Conservation (phyloP, 2,329 filamentous ascomycete species). For the Fusarium dlaminii region DNA sequence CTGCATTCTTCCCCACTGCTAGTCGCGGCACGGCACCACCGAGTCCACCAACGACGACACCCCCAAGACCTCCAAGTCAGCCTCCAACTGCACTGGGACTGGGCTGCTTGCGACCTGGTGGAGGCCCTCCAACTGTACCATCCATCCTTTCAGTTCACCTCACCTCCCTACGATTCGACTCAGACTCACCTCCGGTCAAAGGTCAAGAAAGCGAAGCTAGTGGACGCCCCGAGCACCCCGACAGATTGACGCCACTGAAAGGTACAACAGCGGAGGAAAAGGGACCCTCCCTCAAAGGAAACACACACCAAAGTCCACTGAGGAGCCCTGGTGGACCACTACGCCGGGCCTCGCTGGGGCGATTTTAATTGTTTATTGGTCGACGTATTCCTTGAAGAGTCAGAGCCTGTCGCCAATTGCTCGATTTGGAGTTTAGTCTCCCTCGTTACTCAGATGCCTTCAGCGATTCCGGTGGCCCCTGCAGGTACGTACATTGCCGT, state of each 20-base stretch:
- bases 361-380: slow-evolving; percentile 27
- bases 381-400: slow-evolving; percentile 18
- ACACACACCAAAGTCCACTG: slow-evolving; percentile 29
- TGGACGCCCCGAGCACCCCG: slow-evolving; percentile 18
- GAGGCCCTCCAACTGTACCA: background rate
- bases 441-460: slow-evolving; percentile 43
- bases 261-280: background rate
- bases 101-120: background rate
- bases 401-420: slow-evolving; percentile 24
- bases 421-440: slow-evolving; percentile 35
- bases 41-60: slow-evolving; percentile 20
- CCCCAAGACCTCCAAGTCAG: slow-evolving; percentile 10
- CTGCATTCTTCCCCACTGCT: slow-evolving; percentile 32
- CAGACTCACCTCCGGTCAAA: slow-evolving; percentile 20
- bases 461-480: slow-evolving; percentile 43
- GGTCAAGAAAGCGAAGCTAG: background rate
- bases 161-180: background rate
- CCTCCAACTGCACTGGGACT: slow-evolving; percentile 28
- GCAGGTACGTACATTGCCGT: slow-evolving; percentile 38
- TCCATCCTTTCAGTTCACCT: background rate
- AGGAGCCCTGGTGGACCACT: slow-evolving; percentile 40
- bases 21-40: slow-evolving; percentile 33
- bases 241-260: slow-evolving; percentile 29
- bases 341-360: slow-evolving; percentile 39
- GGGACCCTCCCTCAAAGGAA: slow-evolving; percentile 13